phyloP scores from a whole-genome alignment of 768 basidiomycete genomes.

The Dacryopinax primogenitus region DNA sequence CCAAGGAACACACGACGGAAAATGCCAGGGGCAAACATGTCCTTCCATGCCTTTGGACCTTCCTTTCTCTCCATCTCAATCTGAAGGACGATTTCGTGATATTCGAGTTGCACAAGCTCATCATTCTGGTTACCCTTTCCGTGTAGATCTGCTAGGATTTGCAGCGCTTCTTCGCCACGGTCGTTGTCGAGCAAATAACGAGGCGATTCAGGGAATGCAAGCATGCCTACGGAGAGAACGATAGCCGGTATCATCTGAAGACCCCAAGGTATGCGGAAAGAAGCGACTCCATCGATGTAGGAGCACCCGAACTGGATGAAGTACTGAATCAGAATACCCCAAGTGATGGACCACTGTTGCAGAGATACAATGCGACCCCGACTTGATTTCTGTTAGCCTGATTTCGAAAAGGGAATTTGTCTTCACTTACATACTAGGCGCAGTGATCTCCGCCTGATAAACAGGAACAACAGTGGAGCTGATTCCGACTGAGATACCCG shows the following conservation, averaged over 20 bases:
- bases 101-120: constrained; percentile 56
- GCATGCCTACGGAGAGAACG: constrained; percentile 54
- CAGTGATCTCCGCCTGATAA: constrained; percentile 22
- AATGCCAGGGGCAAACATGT: constrained; percentile 53
- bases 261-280: constrained; percentile 72
- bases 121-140: constrained; percentile 46
- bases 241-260: constrained; percentile 64
- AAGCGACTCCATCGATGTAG: constrained; percentile 53
- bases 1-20: constrained; percentile 61
- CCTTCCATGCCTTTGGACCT: constrained; percentile 57
- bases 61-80: constrained; percentile 47
- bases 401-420: not conserved
- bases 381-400: not conserved
- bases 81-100: constrained; percentile 48
- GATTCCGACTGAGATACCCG: constrained; percentile 43
- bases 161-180: constrained; percentile 49
- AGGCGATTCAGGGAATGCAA: constrained; percentile 34
- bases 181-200: constrained; percentile 57
- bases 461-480: constrained; percentile 4
- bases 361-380: constrained; percentile 63
- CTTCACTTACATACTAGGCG: constrained; percentile 37
- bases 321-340: constrained; percentile 41
- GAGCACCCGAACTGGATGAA: constrained; percentile 43
- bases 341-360: constrained; percentile 68
- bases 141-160: constrained; percentile 64